Evolutionary conservation across 2,329 filamentous ascomycete genomes (phyloP).

Genomic region (Aspergillus fructus): DNA sequence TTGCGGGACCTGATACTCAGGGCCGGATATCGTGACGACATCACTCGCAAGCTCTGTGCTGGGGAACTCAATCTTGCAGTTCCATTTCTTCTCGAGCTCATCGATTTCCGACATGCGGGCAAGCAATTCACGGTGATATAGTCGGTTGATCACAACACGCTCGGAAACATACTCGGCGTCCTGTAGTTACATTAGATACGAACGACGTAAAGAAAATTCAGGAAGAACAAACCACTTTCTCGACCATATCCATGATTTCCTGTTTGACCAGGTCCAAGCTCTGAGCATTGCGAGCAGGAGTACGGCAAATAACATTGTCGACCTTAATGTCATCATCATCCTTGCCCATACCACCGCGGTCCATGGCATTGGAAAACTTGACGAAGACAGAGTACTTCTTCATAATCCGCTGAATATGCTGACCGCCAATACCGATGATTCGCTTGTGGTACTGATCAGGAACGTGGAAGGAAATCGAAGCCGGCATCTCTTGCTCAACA

Average conservation of each 20-base stretch:
- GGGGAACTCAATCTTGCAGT: slow-evolving; percentile 98
- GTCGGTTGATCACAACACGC: slow-evolving; percentile 86
- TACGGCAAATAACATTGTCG: slow-evolving; percentile 98
- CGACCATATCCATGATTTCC: slow-evolving; percentile 99
- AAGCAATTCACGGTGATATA: slow-evolving; percentile 94
- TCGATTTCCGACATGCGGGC: slow-evolving; percentile 86
- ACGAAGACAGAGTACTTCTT: slow-evolving; percentile 99
- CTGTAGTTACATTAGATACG: slow-evolving; percentile 39
- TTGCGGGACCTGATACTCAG: slow-evolving; percentile 96
- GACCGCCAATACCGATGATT: slow-evolving; percentile 96
- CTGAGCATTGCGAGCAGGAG: slow-evolving; percentile 92
- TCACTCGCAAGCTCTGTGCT: slow-evolving; percentile 97
- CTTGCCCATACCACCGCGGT: slow-evolving; percentile 86
- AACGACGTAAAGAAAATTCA: not conserved
- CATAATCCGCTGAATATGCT: slow-evolving; percentile 99
- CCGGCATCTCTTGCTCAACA: slow-evolving; percentile 98
- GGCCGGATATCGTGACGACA: slow-evolving; percentile 90
- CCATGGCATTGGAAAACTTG: slow-evolving; percentile 99
- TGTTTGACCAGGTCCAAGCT: slow-evolving; percentile 97
- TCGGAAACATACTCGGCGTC: slow-evolving; percentile 97
- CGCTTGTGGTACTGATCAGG: slow-evolving; percentile 99
- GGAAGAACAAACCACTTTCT: slow-evolving; percentile 69
- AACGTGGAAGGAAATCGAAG: slow-evolving; percentile 98
- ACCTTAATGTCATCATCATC: slow-evolving; percentile 98
- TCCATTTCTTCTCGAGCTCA: slow-evolving; percentile 97